Evolutionary conservation across 1,139 yeast genomes (phyloP).

Genomic region (Kodamaea plutei): DNA sequence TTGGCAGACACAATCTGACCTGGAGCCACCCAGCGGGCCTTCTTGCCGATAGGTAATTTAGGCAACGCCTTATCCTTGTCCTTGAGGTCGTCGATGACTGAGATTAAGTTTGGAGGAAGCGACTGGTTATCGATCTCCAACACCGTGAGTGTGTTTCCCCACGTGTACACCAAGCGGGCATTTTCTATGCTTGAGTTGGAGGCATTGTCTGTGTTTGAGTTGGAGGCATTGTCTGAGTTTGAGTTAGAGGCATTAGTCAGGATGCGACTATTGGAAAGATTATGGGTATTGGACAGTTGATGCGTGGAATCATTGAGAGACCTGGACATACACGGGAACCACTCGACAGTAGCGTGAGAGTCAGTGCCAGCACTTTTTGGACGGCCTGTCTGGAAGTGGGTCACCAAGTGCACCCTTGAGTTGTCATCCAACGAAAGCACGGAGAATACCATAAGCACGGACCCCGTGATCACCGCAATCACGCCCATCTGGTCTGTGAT

Average conservation of each 20-base stretch:
- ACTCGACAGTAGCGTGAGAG: conserved; percentile 46
- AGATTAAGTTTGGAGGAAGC: conserved; percentile 27
- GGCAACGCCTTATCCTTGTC: conserved; percentile 39
- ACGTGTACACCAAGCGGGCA: conserved; percentile 62
- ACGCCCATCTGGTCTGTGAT: conserved; percentile 56
- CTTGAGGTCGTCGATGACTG: conserved; percentile 29
- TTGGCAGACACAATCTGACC: conserved; percentile 44
- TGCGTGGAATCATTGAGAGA: too few relatives aligned
- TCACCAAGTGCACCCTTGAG: conserved; percentile 27
- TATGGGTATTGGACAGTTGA: too few relatives aligned
- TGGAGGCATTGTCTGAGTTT: too few relatives aligned
- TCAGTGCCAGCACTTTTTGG: conserved; percentile 27
- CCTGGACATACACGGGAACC: conserved; percentile 51
- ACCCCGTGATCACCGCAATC: conserved; percentile 57
- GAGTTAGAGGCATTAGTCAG: too few relatives aligned
- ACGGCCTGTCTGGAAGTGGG: conserved; percentile 51
- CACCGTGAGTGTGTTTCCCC: conserved; percentile 57
- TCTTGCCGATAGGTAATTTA: conserved; percentile 37
- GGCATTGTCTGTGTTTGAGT: too few relatives aligned
- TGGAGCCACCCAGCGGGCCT: conserved; percentile 42
- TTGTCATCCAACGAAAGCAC: conserved; percentile 45
- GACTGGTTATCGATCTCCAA: conserved; percentile 44
- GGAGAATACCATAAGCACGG: conserved; percentile 50
- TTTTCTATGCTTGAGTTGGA: conserved; percentile 14
- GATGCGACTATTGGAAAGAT: too few relatives aligned